Percentiles rank a stretch among this genome's conserved stretches.
Conservation (phyloP, 2,329 filamentous ascomycete genomes). For the Diaporthe amygdali region DNA sequence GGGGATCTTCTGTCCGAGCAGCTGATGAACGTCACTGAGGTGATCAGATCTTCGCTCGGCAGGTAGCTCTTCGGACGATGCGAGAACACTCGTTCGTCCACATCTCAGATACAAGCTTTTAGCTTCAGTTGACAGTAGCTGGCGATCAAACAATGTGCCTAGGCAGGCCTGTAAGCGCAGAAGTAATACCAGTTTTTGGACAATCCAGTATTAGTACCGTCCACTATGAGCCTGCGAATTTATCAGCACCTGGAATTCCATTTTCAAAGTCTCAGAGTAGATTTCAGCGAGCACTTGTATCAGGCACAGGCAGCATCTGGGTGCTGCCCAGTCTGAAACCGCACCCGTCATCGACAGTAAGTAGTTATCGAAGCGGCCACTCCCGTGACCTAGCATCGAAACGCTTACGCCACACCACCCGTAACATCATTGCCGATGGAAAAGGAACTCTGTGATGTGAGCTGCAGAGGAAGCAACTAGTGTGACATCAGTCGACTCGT, state of each 20-base stretch:
- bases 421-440: not conserved
- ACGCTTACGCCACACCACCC: slow-evolving; percentile 9
- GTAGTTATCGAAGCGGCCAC: not conserved
- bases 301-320: not conserved
- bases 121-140: slow-evolving; percentile 3
- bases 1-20: not conserved
- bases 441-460: not conserved
- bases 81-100: not conserved
- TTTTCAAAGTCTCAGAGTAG: no score
- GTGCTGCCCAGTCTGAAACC: not conserved
- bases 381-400: slow-evolving; percentile 10
- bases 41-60: not conserved
- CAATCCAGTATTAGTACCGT: not conserved
- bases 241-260: not conserved
- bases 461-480: not conserved
- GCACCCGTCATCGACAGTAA: not conserved
- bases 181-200: not conserved
- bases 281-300: not conserved
- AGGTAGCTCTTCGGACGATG: slow-evolving; percentile 3
- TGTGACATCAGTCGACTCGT: not conserved
- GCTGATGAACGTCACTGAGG: not conserved
- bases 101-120: not conserved
- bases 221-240: not conserved
- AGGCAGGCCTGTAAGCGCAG: no score
- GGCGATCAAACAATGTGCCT: not conserved